Evolutionary conservation across 2,329 filamentous ascomycete genomes (phyloP).

Genomic region (Monosporascus sp.): DNA sequence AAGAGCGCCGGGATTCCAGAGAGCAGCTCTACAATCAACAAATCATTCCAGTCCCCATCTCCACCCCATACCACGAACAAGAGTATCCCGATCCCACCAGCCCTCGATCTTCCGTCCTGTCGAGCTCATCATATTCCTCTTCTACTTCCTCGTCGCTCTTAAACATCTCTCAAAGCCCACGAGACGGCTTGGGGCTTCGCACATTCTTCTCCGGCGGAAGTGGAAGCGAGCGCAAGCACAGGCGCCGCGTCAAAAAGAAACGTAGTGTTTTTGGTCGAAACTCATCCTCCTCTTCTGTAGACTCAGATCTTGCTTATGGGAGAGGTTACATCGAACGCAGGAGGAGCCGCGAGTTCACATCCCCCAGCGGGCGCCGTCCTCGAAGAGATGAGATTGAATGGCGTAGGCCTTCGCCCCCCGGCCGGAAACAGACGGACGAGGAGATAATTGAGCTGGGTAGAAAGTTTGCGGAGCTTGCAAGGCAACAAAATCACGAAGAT

Average conservation of each 20-base stretch:
- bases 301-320: slow-evolving; percentile 65
- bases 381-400: slow-evolving; percentile 10
- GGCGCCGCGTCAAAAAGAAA: slow-evolving; percentile 36
- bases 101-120: slow-evolving; percentile 22
- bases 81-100: slow-evolving; percentile 11
- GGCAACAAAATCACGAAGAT: slow-evolving; percentile 45
- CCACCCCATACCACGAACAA: slow-evolving; percentile 14
- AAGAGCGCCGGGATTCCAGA: slow-evolving; percentile 35
- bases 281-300: slow-evolving; percentile 62
- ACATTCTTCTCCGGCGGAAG: slow-evolving; percentile 54
- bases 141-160: slow-evolving; percentile 55
- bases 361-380: slow-evolving; percentile 12
- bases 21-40: slow-evolving; percentile 28
- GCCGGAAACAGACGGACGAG: slow-evolving; percentile 44
- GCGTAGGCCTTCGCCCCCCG: slow-evolving; percentile 16
- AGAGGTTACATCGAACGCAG: slow-evolving; percentile 46
- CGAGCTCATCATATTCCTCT: slow-evolving; percentile 36
- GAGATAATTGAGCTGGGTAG: slow-evolving; percentile 53
- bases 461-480: slow-evolving; percentile 47
- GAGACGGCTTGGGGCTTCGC: slow-evolving; percentile 46
- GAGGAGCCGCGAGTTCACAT: slow-evolving; percentile 28
- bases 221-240: slow-evolving; percentile 45
- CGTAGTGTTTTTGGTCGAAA: slow-evolving; percentile 53
- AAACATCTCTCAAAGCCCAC: slow-evolving; percentile 57
- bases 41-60: slow-evolving; percentile 11